Evolutionary conservation across 2,329 filamentous ascomycete genomes (phyloP).

Genomic region (Aaosphaeria arxii): DNA sequence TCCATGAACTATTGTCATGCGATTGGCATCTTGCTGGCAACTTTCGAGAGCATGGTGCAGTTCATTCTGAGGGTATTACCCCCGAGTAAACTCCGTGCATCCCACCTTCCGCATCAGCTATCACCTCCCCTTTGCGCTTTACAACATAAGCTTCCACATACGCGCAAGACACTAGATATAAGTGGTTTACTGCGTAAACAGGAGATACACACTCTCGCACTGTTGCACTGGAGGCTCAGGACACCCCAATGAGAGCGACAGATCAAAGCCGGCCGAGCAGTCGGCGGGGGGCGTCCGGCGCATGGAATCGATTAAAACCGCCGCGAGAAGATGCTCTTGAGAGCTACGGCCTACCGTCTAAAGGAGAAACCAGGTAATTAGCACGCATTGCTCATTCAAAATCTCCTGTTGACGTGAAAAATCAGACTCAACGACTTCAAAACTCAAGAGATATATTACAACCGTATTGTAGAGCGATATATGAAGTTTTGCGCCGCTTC

Average conservation of each 20-base stretch:
- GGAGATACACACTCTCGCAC: too few species aligned
- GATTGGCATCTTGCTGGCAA: too few species aligned
- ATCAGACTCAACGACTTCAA: constrained; percentile 59
- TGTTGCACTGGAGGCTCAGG: too few species aligned
- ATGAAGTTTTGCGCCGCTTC: constrained; percentile 81
- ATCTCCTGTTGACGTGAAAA: not conserved
- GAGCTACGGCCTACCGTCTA: constrained; percentile 80
- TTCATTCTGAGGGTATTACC: constrained; percentile 6
- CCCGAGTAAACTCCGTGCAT: constrained; percentile 22
- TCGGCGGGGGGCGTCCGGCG: constrained; percentile 36
- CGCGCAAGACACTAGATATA: too few species aligned
- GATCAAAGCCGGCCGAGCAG: constrained; percentile 32
- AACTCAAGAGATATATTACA: constrained; percentile 81
- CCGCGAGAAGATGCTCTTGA: constrained; percentile 75
- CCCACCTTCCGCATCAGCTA: constrained; percentile 12
- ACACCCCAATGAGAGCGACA: constrained; percentile 24
- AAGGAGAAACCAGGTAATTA: constrained; percentile 77
- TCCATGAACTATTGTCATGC: too few species aligned
- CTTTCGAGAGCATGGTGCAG: too few species aligned
- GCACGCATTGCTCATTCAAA: constrained; percentile 3
- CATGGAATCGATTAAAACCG: constrained; percentile 59
- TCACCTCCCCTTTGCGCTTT: not conserved
- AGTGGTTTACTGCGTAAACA: too few species aligned
- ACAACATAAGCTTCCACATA: too few species aligned
- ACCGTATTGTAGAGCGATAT: constrained; percentile 82